A percentile compares a stretch with the other conserved stretches of the same genome.
Conservation (phyloP, 345 rosid species). For the Psidium guajava region DNA sequence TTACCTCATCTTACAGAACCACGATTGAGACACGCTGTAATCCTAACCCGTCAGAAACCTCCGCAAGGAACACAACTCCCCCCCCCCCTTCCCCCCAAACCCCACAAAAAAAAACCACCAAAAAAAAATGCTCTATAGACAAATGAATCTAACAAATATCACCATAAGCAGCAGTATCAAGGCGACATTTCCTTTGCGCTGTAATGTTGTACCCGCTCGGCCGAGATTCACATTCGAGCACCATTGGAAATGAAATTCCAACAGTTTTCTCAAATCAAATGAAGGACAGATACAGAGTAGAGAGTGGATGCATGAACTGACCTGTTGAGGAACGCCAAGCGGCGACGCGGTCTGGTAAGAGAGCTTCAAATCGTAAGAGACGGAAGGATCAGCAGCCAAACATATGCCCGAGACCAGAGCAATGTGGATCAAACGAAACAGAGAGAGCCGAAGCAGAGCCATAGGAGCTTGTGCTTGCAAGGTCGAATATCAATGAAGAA, state of each 20-base stretch:
- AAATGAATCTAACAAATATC: not conserved
- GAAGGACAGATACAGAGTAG: not conserved
- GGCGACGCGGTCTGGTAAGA: conserved; percentile 74
- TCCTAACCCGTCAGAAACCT: not conserved
- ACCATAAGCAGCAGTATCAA: not conserved
- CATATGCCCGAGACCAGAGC: conserved; percentile 27
- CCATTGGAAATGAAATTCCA: not conserved
- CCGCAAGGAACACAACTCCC: too few relatives aligned
- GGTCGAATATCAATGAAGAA: not conserved
- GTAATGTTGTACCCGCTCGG: not conserved
- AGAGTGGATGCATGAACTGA: conserved; percentile 2
- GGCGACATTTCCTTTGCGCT: not conserved
- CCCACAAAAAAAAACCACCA: too few relatives aligned
- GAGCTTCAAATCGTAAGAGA: conserved; percentile 37
- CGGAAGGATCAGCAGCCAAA: conserved; percentile 55
- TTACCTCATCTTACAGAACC: not conserved
- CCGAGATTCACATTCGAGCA: not conserved
- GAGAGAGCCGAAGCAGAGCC: conserved; percentile 6
- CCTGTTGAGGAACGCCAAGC: conserved; percentile 87
- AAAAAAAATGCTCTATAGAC: not conserved
- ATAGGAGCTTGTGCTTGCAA: not conserved
- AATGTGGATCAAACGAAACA: conserved; percentile 20
- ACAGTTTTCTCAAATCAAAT: not conserved
- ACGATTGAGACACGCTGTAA: not conserved
- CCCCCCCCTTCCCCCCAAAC: too few relatives aligned